Base-by-base conservation (phyloP, 1,284 basidiomycete genomes). In the Sphagnurus paluster region DNA sequence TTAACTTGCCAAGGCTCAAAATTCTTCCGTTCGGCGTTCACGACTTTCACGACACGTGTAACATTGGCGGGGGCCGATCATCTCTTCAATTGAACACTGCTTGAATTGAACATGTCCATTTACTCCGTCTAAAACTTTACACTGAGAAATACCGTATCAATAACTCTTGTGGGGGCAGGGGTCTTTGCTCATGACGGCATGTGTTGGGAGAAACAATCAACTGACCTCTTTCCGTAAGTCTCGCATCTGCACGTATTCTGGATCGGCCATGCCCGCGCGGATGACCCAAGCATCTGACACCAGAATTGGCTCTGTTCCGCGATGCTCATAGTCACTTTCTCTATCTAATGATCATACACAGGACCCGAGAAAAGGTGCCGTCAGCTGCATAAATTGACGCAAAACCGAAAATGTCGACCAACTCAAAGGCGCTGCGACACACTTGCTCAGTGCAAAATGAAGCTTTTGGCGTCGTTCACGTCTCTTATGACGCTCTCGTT, bases 271-370 rank as follows among this genome's bases (percentile, higher is more conserved):
- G 17, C n/a, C 48, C 48, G 41, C 28, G 39, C 43, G 48, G 41
- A 37, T 33, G 28, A n/a, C 32, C 14, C 14, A 17, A 37, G 21
- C 48, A 50, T 46, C 38, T 50, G 48, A 46, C 48, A 14, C 32
- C 10, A 16, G 19, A 21, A 28, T 14, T 24, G 28, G 21, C 44
- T 45, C 33, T 37, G 36, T 39, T 45, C 16, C 28, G 23, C 39
- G 14, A 29, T 40, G 39, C 24, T 10, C 39, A 23, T 8, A 20
- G 17, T 10, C 17, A 11, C 19, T 32, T 7, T 30, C n/a, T 32
- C 16, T n/a, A 30, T 32, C 10, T 33, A 11, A 21, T 16, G 11
- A 21, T 13, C 11, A 13, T 16, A 30, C 5, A 23, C 39, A 17
- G 14, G 28, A 29, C 14, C 10, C 39, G 21, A 29, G 9, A 5